phyloP scores from a whole-genome alignment of 495 filamentous ascomycete genomes.

The Xylaria castorea region DNA sequence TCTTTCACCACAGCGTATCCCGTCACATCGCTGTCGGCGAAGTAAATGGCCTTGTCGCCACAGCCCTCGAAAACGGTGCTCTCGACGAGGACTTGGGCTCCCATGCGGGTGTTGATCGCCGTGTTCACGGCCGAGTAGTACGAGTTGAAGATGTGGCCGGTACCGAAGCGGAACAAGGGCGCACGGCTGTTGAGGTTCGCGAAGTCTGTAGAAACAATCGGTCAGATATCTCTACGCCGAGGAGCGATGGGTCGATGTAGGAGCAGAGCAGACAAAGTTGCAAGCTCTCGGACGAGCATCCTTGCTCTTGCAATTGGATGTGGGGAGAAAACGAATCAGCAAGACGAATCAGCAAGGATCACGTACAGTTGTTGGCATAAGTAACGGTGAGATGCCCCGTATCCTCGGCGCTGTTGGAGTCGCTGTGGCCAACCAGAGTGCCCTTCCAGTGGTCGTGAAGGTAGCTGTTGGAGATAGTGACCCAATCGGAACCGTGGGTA shows the following conservation, averaged over 20 bases:
- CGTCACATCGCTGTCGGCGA: slow-evolving; percentile 61
- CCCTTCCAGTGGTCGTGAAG: slow-evolving; percentile 72
- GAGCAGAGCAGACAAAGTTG: neutral
- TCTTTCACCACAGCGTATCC: slow-evolving; percentile 56
- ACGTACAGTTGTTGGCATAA: slow-evolving; percentile 61
- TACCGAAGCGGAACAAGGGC: slow-evolving; percentile 69
- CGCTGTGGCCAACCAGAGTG: slow-evolving; percentile 67
- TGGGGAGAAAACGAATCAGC: neutral
- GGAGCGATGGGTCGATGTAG: neutral
- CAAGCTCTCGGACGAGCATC: neutral
- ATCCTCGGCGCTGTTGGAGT: slow-evolving; percentile 54
- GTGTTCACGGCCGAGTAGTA: slow-evolving; percentile 54
- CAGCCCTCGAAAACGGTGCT: slow-evolving; percentile 61
- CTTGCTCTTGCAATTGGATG: neutral
- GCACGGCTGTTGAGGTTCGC: slow-evolving; percentile 65
- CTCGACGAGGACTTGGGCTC: slow-evolving; percentile 69
- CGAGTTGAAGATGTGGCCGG: slow-evolving; percentile 58
- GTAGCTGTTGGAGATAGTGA: slow-evolving; percentile 60
- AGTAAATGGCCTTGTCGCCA: slow-evolving; percentile 58
- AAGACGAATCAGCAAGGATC: neutral
- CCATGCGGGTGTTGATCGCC: slow-evolving; percentile 70
- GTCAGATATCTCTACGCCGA: neutral
- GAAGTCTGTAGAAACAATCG: slow-evolving; percentile 49
- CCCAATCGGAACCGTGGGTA: slow-evolving; percentile 58
- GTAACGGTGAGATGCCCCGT: slow-evolving; percentile 65